Conservation (phyloP, 2,329 filamentous ascomycete species). For the Coniosporium tulheliwenetii region DNA sequence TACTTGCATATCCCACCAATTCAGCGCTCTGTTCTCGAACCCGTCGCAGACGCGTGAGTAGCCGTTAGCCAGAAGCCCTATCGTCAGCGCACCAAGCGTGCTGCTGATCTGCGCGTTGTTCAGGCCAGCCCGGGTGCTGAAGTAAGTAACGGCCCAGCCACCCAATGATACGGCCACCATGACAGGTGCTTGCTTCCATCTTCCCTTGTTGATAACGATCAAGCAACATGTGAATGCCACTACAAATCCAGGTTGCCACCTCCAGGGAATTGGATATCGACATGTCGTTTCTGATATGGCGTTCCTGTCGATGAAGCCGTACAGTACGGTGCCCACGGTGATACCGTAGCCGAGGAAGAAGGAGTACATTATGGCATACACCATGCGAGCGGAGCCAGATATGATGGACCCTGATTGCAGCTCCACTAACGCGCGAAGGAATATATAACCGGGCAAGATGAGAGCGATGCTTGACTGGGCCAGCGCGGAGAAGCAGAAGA, state of each 20-base stretch:
- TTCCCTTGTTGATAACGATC: slow-evolving; percentile 67
- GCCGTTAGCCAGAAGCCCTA: slow-evolving; percentile 64
- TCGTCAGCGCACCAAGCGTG: slow-evolving; percentile 59
- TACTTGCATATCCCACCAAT: slow-evolving; percentile 37
- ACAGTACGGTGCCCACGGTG: slow-evolving; percentile 33
- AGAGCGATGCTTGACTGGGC: slow-evolving; percentile 33
- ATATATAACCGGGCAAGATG: slow-evolving; percentile 34
- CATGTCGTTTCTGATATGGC: slow-evolving; percentile 29
- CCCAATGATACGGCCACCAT: slow-evolving; percentile 61
- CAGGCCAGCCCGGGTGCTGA: slow-evolving; percentile 48
- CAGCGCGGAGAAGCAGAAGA: slow-evolving; percentile 36
- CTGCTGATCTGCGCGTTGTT: slow-evolving; percentile 62
- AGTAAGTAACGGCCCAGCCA: slow-evolving; percentile 64
- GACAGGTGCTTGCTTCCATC: slow-evolving; percentile 60
- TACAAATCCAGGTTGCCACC: slow-evolving; percentile 56
- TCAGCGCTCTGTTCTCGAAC: slow-evolving; percentile 38
- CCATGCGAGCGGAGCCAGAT: slow-evolving; percentile 35
- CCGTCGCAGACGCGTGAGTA: slow-evolving; percentile 54
- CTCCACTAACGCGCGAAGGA: slow-evolving; percentile 33
- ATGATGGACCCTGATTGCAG: slow-evolving; percentile 32
- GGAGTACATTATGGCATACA: slow-evolving; percentile 37
- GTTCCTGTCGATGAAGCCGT: slow-evolving; percentile 30
- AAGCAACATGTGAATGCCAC: slow-evolving; percentile 58
- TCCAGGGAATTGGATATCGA: slow-evolving; percentile 29
- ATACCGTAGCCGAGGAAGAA: slow-evolving; percentile 36